Evolutionary conservation across 2,329 filamentous ascomycete genomes (phyloP).

Genomic region (Albifimbria verrucaria): DNA sequence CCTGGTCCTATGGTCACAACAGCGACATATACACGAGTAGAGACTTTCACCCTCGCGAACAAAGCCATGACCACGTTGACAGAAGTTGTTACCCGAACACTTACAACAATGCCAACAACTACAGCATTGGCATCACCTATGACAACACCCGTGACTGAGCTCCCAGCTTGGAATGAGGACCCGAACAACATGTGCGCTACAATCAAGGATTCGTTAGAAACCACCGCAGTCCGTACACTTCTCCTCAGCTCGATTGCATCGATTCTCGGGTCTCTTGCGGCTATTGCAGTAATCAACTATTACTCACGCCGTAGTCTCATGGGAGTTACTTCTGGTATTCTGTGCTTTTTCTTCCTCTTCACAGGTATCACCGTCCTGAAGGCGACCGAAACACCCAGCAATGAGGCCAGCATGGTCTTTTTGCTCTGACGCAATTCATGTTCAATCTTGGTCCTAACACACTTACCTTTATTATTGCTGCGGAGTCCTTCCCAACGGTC

Average conservation of each 20-base stretch:
- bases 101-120: not conserved
- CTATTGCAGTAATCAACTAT: constrained; percentile 2
- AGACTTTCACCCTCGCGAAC: not conserved
- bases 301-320: constrained; percentile 1
- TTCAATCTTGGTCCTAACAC: constrained; percentile 7
- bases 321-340: not conserved
- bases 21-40: not conserved
- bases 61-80: not conserved
- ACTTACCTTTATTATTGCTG: constrained; percentile 25
- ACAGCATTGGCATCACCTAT: not conserved
- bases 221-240: not conserved
- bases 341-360: constrained; percentile 2
- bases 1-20: not conserved
- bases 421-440: not conserved
- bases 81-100: not conserved
- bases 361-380: not conserved
- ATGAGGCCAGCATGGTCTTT: not conserved
- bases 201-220: constrained; percentile 1
- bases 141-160: not conserved
- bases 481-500: constrained; percentile 26
- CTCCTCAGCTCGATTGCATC: constrained; percentile 5
- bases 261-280: not conserved
- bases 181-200: not conserved
- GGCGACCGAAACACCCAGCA: not conserved
- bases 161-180: not conserved